Percentiles rank a stretch among this genome's conserved stretches.
Conservation (phyloP, 1,284 basidiomycete species). For the Rhodotorula sp. region DNA sequence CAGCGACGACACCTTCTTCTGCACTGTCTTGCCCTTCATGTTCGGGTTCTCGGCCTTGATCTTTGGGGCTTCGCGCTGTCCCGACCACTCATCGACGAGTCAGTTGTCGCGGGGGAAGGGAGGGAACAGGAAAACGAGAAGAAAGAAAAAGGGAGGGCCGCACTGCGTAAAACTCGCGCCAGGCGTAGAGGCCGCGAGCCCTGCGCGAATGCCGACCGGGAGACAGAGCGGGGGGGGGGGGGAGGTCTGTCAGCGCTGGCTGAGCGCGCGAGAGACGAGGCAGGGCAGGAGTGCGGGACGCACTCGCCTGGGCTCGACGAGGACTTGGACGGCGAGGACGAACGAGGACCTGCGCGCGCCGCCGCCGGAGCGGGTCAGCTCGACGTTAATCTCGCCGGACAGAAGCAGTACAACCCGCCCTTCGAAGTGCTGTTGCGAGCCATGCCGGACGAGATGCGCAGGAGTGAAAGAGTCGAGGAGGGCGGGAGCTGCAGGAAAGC, state of each 20-base stretch:
- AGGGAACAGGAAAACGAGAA: neutral
- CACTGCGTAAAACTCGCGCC: slow-evolving; percentile 1
- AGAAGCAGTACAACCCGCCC: neutral
- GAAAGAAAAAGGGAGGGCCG: neutral
- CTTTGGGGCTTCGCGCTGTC: neutral
- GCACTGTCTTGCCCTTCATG: neutral
- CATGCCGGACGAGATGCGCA: neutral
- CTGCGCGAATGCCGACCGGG: too few species aligned
- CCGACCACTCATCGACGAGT: neutral
- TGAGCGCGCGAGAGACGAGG: too few species aligned
- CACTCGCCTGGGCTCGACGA: neutral
- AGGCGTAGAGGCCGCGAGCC: neutral
- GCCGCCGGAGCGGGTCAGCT: neutral
- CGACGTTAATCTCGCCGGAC: neutral
- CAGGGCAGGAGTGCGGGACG: neutral
- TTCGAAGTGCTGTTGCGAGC: neutral
- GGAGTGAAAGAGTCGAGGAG: neutral
- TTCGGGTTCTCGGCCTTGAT: neutral
- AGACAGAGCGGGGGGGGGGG: too few species aligned
- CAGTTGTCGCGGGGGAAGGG: neutral
- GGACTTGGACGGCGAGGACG: neutral
- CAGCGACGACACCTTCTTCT: too few species aligned
- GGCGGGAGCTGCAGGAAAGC: neutral
- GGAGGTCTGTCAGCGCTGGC: too few species aligned
- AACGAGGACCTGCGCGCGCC: neutral